Evolutionary conservation across 805 yeast genomes (phyloP).

Genomic region (Kuraishia molischiana): DNA sequence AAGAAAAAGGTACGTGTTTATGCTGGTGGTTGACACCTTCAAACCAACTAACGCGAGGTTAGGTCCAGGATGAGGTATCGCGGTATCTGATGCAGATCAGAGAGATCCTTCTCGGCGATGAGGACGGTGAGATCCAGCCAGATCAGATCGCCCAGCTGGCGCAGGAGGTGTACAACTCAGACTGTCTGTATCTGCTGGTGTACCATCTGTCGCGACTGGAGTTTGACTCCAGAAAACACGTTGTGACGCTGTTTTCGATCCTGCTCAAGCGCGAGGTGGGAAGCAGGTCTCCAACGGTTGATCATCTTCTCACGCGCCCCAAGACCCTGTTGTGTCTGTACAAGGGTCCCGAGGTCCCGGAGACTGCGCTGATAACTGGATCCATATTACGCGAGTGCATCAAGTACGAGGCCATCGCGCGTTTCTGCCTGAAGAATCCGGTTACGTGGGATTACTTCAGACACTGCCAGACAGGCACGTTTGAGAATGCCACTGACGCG

Average conservation of each 20-base stretch:
- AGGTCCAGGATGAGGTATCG: conserved; percentile 49
- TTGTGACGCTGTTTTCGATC: conserved; percentile 60
- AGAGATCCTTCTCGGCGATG: conserved; percentile 30
- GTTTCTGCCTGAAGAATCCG: conserved; percentile 46
- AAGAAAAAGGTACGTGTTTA: conserved; percentile 30
- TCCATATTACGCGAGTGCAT: conserved; percentile 78
- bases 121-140: conserved; percentile 27
- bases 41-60: background rate
- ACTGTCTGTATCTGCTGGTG: conserved; percentile 55
- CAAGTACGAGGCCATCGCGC: conserved; percentile 62
- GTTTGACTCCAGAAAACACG: conserved; percentile 86
- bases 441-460: conserved; percentile 77
- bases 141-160: conserved; percentile 72
- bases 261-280: conserved; percentile 73
- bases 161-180: conserved; percentile 67
- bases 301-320: conserved; percentile 62
- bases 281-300: conserved; percentile 76
- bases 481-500: conserved; percentile 87
- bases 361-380: conserved; percentile 66
- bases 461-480: conserved; percentile 64
- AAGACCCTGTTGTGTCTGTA: conserved; percentile 53
- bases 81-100: conserved; percentile 57
- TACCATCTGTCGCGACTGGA: conserved; percentile 57
- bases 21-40: background rate
- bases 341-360: conserved; percentile 65